A percentile compares a stretch with the other conserved stretches of the same genome.
Conservation (phyloP, 2,329 filamentous ascomycete genomes). For the Cercospora sp. region DNA sequence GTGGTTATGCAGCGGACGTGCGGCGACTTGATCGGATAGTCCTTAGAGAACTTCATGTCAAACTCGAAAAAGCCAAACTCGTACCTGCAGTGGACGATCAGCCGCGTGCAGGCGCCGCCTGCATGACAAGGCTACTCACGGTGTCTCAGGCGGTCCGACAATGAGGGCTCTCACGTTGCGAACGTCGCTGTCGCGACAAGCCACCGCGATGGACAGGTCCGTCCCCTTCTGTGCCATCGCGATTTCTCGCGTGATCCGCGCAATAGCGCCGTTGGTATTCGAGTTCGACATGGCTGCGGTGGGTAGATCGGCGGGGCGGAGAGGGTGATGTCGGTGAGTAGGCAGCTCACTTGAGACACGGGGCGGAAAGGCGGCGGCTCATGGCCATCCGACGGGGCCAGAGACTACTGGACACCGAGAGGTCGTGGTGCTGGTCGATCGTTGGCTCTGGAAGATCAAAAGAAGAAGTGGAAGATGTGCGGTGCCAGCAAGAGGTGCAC, state of each 20-base stretch:
- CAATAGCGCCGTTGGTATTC: slow-evolving; percentile 35
- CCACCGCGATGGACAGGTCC: slow-evolving; percentile 85
- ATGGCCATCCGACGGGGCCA: not conserved
- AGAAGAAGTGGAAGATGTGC: not conserved
- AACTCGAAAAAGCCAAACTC: slow-evolving; percentile 98
- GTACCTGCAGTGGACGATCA: slow-evolving; percentile 52
- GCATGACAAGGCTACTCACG: slow-evolving; percentile 39
- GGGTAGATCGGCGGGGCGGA: not conserved
- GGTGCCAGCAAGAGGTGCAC: not conserved
- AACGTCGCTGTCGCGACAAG: slow-evolving; percentile 83
- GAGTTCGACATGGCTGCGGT: slow-evolving; percentile 27
- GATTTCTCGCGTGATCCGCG: slow-evolving; percentile 65
- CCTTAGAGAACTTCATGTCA: slow-evolving; percentile 51
- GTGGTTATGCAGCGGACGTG: slow-evolving; percentile 72
- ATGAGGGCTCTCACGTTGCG: slow-evolving; percentile 85
- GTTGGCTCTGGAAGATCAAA: not conserved
- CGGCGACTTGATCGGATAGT: slow-evolving; percentile 73
- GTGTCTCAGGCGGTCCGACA: slow-evolving; percentile 84
- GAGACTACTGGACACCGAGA: not conserved
- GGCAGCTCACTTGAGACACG: not conserved
- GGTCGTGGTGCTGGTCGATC: not conserved
- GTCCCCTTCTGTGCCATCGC: slow-evolving; percentile 78
- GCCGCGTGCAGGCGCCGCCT: not conserved
- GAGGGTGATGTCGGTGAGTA: not conserved
- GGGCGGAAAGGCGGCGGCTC: not conserved